Base-by-base conservation (phyloP, 2,329 filamentous ascomycete species). In the Cladosporium sp. region DNA sequence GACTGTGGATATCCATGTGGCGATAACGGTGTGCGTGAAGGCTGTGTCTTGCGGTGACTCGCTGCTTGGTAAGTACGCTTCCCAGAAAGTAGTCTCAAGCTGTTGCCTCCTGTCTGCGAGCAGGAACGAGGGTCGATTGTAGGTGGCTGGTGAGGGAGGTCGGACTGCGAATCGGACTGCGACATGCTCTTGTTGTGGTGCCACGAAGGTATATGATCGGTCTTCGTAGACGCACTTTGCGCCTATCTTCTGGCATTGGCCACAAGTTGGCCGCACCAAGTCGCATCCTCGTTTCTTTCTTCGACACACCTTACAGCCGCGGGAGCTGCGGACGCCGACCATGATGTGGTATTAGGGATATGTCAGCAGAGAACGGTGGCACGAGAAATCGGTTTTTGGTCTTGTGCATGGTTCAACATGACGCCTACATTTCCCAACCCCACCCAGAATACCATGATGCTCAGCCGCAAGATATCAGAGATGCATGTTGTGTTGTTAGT, bases 241-340 rank as follows among this genome's bases (percentile, higher is more conserved):
- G 21, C 55, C 34, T 38, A 58, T 58, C 12, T 41, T 58, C 21
- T 41, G 55, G 34, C 55, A 58, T 36, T 58, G 34, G n/a, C 55
- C 55, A 41, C 55, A 58, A 21, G 14, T 12, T 26, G 55, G 55
- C 32, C 24, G 55, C 18, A 21, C 24, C 34, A 58, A 26, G 34
- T 58, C 55, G 18, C 55, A 58, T 24, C 55, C 55, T 58, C 55
- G 55, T 34, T 58, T 58, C 34, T 58, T 58, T 34, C 55, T 58
- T 26, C 55, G 34, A 41, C 55, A 58, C 32, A 14, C 30, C 32
- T 41, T 58, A 34, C 55, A 58, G n/a, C 55, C 55, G 12, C n/a
- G 55, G 14, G 55, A 58, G 55, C 55, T 58, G n/a, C 55, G 55
- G 11, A 41, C 32, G 32, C 55, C 55, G n/a, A 24, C 55, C 55